These are phyloP conservation scores for Candida sp. DNA, from an alignment of 1,139 yeast species.

Conservation along the genomic window DNA sequence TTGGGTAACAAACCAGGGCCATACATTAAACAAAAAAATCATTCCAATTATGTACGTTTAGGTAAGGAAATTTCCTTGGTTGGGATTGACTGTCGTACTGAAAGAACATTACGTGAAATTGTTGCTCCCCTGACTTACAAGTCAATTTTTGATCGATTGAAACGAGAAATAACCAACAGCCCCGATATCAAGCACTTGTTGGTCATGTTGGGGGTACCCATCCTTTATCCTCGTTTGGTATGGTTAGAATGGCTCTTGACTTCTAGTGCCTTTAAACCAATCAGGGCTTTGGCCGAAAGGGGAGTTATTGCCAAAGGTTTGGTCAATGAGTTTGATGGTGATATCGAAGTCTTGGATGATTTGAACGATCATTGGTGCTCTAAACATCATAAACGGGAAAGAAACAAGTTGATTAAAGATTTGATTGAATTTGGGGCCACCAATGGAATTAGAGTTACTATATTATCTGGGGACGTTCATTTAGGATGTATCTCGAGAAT, in stretches of 20 bases:
- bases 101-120: slow-evolving; percentile 63
- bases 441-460: slow-evolving; percentile 70
- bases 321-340: slow-evolving; percentile 89
- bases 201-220: slow-evolving; percentile 90
- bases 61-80: slow-evolving; percentile 71
- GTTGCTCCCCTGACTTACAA: slow-evolving; percentile 56
- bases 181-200: slow-evolving; percentile 69
- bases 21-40: slow-evolving; percentile 59
- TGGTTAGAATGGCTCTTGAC: slow-evolving; percentile 79
- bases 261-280: slow-evolving; percentile 59
- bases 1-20: slow-evolving; percentile 55
- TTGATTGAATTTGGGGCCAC: slow-evolving; percentile 62
- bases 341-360: slow-evolving; percentile 87
- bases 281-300: slow-evolving; percentile 63
- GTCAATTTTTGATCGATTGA: slow-evolving; percentile 56
- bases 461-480: slow-evolving; percentile 92
- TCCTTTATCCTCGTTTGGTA: slow-evolving; percentile 88
- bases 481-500: slow-evolving; percentile 81
- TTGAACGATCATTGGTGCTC: slow-evolving; percentile 98
- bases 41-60: slow-evolving; percentile 66
- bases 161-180: slow-evolving; percentile 45
- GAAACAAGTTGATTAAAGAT: slow-evolving; percentile 57
- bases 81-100: slow-evolving; percentile 93
- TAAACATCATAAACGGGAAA: slow-evolving; percentile 71
- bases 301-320: slow-evolving; percentile 62